Evolutionary conservation across 306 rosid genomes (phyloP), one percentile per base, ranked within the genome.

Genomic region (Quercus glauca): DNA sequence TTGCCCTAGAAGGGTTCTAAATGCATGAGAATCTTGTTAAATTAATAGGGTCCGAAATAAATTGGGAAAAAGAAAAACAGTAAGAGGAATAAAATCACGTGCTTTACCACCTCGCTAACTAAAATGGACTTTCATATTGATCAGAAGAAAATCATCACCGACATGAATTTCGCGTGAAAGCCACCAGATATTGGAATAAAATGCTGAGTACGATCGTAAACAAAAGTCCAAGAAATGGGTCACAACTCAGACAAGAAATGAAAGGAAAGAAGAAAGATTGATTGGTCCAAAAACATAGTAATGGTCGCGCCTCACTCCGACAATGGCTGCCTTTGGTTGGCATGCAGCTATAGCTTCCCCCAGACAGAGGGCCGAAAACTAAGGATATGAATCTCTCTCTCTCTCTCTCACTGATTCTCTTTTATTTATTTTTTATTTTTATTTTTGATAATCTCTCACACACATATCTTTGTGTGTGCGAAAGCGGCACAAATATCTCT

Each of bases 151-250:
- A 41, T 41, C 45, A 41, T 41, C 41, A 1, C 41, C 11, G 45
- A 41, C 45, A 8, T 41, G 45, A 41, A 41, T 8, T 76, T 61
- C 84, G 69, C 55, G 79, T 87, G 86, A 73, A 79, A 51, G 26
- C 76, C 87, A 82, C 78, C 53, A 49, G 1, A 80, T 73, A 7
- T 6, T 28, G 74, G 52, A 76, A 70, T 31, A 81, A 55, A 41
- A 41, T 41, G 74, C 23, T 4, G 23, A 64, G 70, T 14, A n/a
- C 4, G 17, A 60, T 41, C 45, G 3, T 21, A 14, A 23, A 33
- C 57, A 79, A 79, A 53, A 13, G 43, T 73, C 78, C 83, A 73
- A 61, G 61, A 19, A 23, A 61, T 23, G 1, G 5, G 72, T 79
- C 64, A 13, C 25, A 43, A 20, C 49, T 49, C 53, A 49, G 53